Evolutionary conservation across 192 early-diverging fungal species (phyloP), one percentile per base, ranked within the genome.

Genomic region (Coemansia sp.): DNA sequence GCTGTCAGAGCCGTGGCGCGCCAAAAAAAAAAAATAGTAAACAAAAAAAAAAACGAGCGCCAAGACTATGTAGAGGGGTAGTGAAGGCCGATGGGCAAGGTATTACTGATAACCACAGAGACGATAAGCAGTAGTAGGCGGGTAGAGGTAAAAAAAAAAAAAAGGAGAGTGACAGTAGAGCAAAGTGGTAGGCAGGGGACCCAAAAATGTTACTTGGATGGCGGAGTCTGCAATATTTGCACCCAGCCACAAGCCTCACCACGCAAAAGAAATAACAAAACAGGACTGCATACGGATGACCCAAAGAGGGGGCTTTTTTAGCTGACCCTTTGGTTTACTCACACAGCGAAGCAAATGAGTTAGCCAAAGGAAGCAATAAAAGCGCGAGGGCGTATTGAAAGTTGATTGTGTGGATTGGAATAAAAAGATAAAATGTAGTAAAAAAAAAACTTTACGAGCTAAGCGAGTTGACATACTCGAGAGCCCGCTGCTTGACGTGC

Each of bases 401-500:
- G 9, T 24, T 65, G 63, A 46, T 22, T 43, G 36, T 47, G 18
- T 47, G 13, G 24, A 52, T 51, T 22, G 22, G 22, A 67, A 66
- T 20, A 20, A 65, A 36, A 20, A 65, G 18, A 65, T 22, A 36
- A 40, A 22, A 66, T 54, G 27, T 27, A 27, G 27, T 27, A 27
- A 27, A 27, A 27, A 52, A 16, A 67, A 47, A n/a, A 33, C 20
- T 43, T 70, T 47, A 74, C 1, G 73, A 71, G 46, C 68, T 68
- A 62, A 80, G 69, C 27, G 82, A 79, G 51, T 77, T 71, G 47
- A 98, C 94, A 75, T 96, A 97, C 36, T 89, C 91, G 67, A 94
- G 82, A 16, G 97, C 95, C 52, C 84, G 85, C 74, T 92, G 77
- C 85, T 97, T 98, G 34, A 99, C 97, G 71, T 93, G 88, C 66